phyloP scores from a whole-genome alignment of 768 basidiomycete species.

The Lactarius sp. region DNA sequence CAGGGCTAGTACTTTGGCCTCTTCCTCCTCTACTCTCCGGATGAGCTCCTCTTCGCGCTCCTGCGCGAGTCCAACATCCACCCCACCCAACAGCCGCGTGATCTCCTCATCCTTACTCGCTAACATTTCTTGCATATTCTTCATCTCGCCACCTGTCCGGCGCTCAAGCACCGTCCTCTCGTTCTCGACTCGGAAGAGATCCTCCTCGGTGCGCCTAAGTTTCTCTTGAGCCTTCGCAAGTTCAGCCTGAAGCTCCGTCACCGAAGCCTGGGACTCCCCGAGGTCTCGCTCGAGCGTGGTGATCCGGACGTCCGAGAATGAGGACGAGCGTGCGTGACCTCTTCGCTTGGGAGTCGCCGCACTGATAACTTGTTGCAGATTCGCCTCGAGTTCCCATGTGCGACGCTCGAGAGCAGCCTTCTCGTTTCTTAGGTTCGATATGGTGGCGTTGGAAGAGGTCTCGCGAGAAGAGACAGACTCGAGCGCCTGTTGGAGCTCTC shows the following conservation, averaged over 20 bases:
- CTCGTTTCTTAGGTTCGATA: conserved; percentile 45
- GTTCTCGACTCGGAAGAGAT: conserved; percentile 51
- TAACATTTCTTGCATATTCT: conserved; percentile 40
- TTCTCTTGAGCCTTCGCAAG: conserved; percentile 44
- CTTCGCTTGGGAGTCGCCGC: conserved; percentile 35
- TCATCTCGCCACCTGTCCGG: conserved; percentile 40
- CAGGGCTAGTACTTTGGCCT: conserved; percentile 56
- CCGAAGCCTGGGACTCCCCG: conserved; percentile 39
- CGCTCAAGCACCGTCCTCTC: conserved; percentile 53
- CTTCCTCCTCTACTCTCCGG: conserved; percentile 68
- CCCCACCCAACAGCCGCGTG: conserved; percentile 36
- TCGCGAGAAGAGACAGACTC: conserved; percentile 21
- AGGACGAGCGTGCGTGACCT: conserved; percentile 49
- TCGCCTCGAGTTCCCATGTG: conserved; percentile 52
- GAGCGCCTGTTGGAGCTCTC: conserved; percentile 22
- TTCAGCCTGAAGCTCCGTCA: conserved; percentile 43
- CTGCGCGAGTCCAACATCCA: conserved; percentile 35
- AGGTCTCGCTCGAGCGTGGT: conserved; percentile 54
- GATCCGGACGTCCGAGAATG: conserved; percentile 47
- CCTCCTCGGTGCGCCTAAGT: conserved; percentile 43
- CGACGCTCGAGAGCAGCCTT: conserved; percentile 53
- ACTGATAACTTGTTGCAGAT: conserved; percentile 35
- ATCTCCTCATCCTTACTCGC: conserved; percentile 61
- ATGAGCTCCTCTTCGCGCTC: conserved; percentile 57
- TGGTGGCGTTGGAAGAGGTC: conserved; percentile 4